Conservation (phyloP, 768 basidiomycete species). For the Tricholoma matsutake region DNA sequence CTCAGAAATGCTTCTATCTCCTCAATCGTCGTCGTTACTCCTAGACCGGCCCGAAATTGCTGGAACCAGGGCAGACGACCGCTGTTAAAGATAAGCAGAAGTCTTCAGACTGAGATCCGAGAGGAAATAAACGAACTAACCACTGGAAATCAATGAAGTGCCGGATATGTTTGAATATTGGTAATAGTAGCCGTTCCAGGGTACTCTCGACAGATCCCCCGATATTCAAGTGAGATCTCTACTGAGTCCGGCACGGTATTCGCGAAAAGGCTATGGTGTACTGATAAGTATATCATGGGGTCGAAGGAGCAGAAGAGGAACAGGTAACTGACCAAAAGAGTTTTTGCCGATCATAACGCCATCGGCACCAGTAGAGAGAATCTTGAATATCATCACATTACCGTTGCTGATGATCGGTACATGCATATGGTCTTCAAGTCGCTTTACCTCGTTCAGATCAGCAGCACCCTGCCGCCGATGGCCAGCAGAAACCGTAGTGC, state of each 20-base stretch:
- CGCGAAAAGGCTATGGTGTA: conserved; percentile 50
- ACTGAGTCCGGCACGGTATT: conserved; percentile 58
- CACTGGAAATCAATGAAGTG: conserved; percentile 70
- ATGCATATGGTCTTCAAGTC: conserved; percentile 46
- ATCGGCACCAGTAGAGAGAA: conserved; percentile 56
- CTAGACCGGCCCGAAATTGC: conserved; percentile 49
- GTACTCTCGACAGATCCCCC: conserved; percentile 54
- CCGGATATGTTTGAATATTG: conserved; percentile 58
- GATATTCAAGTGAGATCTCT: conserved; percentile 65
- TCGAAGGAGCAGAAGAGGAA: not conserved
- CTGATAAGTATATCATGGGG: not conserved
- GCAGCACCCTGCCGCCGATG: conserved; percentile 72
- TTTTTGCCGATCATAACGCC: conserved; percentile 83
- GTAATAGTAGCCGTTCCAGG: conserved; percentile 46
- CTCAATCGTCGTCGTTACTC: conserved; percentile 38
- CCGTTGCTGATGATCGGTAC: conserved; percentile 77
- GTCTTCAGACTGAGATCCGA: conserved; percentile 10
- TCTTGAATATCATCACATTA: conserved; percentile 73
- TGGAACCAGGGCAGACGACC: conserved; percentile 53
- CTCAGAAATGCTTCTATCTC: conserved; percentile 45
- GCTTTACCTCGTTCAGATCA: conserved; percentile 57
- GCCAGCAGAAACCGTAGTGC: conserved; percentile 57
- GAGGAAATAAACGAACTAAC: conserved; percentile 33
- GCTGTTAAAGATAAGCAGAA: conserved; percentile 24
- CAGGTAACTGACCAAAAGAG: conserved; percentile 49